These are phyloP conservation scores for Botryotinia convoluta DNA, from an alignment of 2,329 filamentous ascomycete species.

Conservation along the genomic window DNA sequence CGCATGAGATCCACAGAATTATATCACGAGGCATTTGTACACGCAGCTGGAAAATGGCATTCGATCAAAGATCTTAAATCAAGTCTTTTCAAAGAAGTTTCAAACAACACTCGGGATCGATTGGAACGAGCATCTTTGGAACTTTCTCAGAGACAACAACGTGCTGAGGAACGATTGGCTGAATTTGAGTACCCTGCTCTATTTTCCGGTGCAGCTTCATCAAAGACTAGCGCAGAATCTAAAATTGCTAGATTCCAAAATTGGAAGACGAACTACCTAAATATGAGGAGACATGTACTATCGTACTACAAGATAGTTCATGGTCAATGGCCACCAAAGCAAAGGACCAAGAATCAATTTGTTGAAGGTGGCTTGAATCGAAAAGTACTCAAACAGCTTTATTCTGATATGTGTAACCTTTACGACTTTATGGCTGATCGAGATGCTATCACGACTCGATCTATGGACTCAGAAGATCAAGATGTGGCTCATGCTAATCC, in stretches of 20 bases:
- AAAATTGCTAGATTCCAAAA: slow-evolving; percentile 77
- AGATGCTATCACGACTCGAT: slow-evolving; percentile 71
- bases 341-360: slow-evolving; percentile 83
- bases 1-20: slow-evolving; percentile 76
- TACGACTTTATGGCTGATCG: slow-evolving; percentile 90
- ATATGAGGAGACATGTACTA: slow-evolving; percentile 63
- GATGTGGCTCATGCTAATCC: slow-evolving; percentile 45
- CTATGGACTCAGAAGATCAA: slow-evolving; percentile 58
- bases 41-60: slow-evolving; percentile 83
- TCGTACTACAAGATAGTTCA: slow-evolving; percentile 65
- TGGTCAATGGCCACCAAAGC: slow-evolving; percentile 86
- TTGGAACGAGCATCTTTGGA: slow-evolving; percentile 81
- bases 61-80: slow-evolving; percentile 65
- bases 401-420: slow-evolving; percentile 78
- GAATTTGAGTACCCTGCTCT: slow-evolving; percentile 89
- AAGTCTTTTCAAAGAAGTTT: slow-evolving; percentile 69
- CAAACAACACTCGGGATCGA: slow-evolving; percentile 68
- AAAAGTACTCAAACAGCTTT: slow-evolving; percentile 75
- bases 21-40: slow-evolving; percentile 89
- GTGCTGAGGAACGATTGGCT: slow-evolving; percentile 70
- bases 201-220: slow-evolving; percentile 84
- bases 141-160: slow-evolving; percentile 68
- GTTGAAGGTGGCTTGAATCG: slow-evolving; percentile 84
- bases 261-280: slow-evolving; percentile 74
- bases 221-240: slow-evolving; percentile 72